Evolutionary conservation across 139 green algal genomes (phyloP).

Genomic region (Closterium sp.): DNA sequence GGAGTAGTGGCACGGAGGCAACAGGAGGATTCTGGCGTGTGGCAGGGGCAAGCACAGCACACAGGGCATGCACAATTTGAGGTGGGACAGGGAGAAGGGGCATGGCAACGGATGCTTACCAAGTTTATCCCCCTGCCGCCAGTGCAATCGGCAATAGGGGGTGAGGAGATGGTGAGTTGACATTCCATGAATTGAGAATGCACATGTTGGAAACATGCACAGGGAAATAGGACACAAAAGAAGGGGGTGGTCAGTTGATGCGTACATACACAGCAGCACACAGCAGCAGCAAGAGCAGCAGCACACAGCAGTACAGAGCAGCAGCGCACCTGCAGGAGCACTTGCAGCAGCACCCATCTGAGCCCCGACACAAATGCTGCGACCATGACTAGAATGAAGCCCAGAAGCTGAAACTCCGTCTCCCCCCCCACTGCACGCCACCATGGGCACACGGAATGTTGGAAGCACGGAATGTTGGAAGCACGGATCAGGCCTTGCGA

Average conservation of each 20-base stretch:
- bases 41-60: neutral
- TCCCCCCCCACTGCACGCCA: slow-evolving; percentile 69
- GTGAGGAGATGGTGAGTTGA: neutral
- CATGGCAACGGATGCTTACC: neutral
- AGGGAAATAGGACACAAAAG: neutral
- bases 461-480: neutral
- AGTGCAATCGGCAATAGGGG: neutral
- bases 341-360: slow-evolving; percentile 42
- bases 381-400: slow-evolving; percentile 35
- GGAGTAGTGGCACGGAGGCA: neutral
- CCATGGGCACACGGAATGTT: neutral
- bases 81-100: neutral
- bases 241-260: neutral
- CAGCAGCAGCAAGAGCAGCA: neutral
- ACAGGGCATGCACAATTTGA: neutral
- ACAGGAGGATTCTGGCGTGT: neutral
- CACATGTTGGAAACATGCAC: neutral
- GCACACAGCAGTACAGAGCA: too few species aligned
- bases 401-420: slow-evolving; percentile 73
- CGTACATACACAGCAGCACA: neutral
- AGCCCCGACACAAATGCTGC: slow-evolving; percentile 20
- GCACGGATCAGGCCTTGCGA: neutral
- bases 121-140: neutral
- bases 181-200: neutral
- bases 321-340: slow-evolving; percentile 22